These are phyloP conservation scores for Xerocomellus amylosporus DNA, from an alignment of 768 basidiomycete genomes.

Conservation along the genomic window DNA sequence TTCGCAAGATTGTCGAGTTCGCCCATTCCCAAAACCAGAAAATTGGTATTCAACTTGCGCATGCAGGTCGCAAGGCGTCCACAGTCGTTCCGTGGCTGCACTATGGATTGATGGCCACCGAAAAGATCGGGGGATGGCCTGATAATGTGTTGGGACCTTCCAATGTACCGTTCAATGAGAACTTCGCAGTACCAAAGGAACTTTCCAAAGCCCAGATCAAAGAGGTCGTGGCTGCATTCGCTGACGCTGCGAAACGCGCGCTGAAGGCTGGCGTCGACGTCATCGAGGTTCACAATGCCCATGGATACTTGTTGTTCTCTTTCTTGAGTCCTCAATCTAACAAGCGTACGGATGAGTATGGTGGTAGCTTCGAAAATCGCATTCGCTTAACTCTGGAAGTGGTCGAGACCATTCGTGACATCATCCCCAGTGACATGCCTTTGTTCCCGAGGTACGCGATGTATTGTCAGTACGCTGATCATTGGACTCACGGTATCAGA, in stretches of 20 bases:
- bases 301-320: conserved; percentile 55
- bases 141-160: conserved; percentile 59
- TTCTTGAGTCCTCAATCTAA: conserved; percentile 63
- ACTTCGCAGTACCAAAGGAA: conserved; percentile 52
- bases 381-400: conserved; percentile 60
- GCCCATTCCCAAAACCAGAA: conserved; percentile 70
- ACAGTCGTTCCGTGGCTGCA: conserved; percentile 60
- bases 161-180: conserved; percentile 40
- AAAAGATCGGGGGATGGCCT: conserved; percentile 48
- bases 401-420: conserved; percentile 58
- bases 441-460: conserved; percentile 62
- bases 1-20: conserved; percentile 59
- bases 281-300: conserved; percentile 62
- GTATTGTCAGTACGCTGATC: not conserved
- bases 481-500: conserved; percentile 18
- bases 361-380: conserved; percentile 70
- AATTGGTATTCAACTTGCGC: conserved; percentile 71
- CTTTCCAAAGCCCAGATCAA: conserved; percentile 57
- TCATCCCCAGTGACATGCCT: conserved; percentile 61
- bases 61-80: conserved; percentile 75
- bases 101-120: conserved; percentile 33
- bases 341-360: conserved; percentile 65
- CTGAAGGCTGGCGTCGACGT: conserved; percentile 58
- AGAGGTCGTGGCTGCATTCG: conserved; percentile 54
- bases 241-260: conserved; percentile 47